Evolutionary conservation across 768 basidiomycete genomes (phyloP).

Genomic region (Strobilomyces dryophilus): DNA sequence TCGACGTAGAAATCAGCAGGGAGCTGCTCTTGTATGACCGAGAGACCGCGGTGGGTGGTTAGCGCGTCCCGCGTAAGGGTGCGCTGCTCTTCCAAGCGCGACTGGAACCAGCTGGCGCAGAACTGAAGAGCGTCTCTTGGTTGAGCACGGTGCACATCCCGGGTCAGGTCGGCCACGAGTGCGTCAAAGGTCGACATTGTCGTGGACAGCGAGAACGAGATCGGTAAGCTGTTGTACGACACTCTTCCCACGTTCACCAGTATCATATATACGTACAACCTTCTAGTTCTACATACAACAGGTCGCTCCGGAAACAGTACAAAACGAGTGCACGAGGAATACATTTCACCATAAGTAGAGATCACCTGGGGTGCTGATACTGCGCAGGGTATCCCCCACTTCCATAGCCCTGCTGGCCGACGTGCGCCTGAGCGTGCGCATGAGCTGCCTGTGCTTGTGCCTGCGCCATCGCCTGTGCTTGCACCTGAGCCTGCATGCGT

Average conservation of each 20-base stretch:
- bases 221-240: neutral
- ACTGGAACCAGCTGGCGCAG: slow-evolving; percentile 93
- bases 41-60: slow-evolving; percentile 45
- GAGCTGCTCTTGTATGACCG: slow-evolving; percentile 47
- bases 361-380: slow-evolving; percentile 31
- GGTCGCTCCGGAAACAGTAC: slow-evolving; percentile 7
- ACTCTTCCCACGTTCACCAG: slow-evolving; percentile 24
- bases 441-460: slow-evolving; percentile 39
- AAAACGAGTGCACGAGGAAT: slow-evolving; percentile 5
- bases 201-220: slow-evolving; percentile 7
- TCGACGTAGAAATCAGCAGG: slow-evolving; percentile 61
- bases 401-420: slow-evolving; percentile 27
- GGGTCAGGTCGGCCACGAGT: slow-evolving; percentile 80
- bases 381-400: slow-evolving; percentile 27
- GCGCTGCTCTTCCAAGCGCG: slow-evolving; percentile 80
- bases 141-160: slow-evolving; percentile 81
- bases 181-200: slow-evolving; percentile 70
- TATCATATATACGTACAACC: too few species aligned
- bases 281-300: neutral
- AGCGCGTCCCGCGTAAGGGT: slow-evolving; percentile 61
- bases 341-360: neutral
- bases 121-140: slow-evolving; percentile 91
- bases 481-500: slow-evolving; percentile 41
- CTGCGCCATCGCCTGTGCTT: slow-evolving; percentile 38
- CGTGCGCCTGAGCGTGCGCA: slow-evolving; percentile 36